Base-by-base conservation (phyloP, 192 early-diverging fungal genomes). In the Powellomyces hirtus region DNA sequence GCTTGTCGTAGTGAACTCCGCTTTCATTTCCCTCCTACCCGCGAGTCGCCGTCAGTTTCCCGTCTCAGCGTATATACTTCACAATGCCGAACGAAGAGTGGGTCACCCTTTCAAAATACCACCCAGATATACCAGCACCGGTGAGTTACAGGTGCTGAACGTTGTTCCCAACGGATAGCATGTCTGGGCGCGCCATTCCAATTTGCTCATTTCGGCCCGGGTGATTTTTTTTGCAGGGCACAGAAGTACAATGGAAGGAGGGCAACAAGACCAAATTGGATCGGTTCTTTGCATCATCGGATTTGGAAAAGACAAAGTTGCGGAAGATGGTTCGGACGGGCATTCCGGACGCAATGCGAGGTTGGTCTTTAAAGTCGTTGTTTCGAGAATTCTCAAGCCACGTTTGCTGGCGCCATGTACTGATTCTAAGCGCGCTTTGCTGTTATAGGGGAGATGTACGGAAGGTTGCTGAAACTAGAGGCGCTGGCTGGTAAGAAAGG, bases 341-440 rank as follows among this genome's bases (percentile, higher is more conserved):
- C 11, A 67, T 80, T 6, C 79, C 79, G 22, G 77, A 80, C 60
- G 36, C 29, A 4, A 33, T 75, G 35, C 51, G 79, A 74, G 77
- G 77, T 78, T 4, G 24, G 62, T 57, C 42, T 49, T 14, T n/a
- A n/a, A n/a, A n/a, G n/a, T n/a, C n/a, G n/a, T n/a, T n/a, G n/a
- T n/a, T n/a, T n/a, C n/a, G n/a, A n/a, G n/a, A n/a, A n/a, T n/a
- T n/a, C n/a, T n/a, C n/a, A n/a, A n/a, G n/a, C n/a, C n/a, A n/a
- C n/a, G n/a, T n/a, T n/a, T n/a, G n/a, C n/a, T n/a, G n/a, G n/a
- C n/a, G n/a, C n/a, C n/a, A n/a, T 66, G 0, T 24, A 13, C 45
- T 4, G 37, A 69, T 69, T n/a, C n/a, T n/a, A n/a, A 61, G 11
- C 6, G 11, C 50, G 14, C 0, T 14, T 35, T 13, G 6, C 71